Evolutionary conservation across 73 alveolate species (phyloP), one percentile per base, ranked within the genome.

Genomic region (Paraurostyla sp.): DNA sequence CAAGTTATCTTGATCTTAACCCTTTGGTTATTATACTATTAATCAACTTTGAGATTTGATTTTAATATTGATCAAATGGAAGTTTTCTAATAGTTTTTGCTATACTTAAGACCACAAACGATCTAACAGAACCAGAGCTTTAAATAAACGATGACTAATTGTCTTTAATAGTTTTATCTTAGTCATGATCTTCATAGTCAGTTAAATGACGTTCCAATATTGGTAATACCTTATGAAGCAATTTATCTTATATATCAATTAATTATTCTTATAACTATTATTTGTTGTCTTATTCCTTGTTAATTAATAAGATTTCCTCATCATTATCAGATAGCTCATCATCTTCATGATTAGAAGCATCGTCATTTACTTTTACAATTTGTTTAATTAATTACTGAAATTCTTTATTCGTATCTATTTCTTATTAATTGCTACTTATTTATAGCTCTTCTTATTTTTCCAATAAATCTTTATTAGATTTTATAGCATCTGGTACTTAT

Each of bases 81-180:
- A 83, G 56, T 48, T 59, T 88, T 35, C 88, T 76, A 33, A 88
- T 49, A 43, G 60, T 49, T 23, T 35, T 46, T 18, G 50, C 52
- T 23, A 88, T 76, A 2, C 90, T 71, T 3, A 88, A 80, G 45
- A 84, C 94, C 32, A 88, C 94, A 49, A 76, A 59, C 11, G 86
- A 32, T 32, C 88, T 54, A 65, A 88, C 42, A n/a, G 82, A 65
- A 38, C 82, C 82, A 65, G 35, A 65, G 2, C 56, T 58, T 65
- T 54, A 13, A 18, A 65, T 4, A 38, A 18, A 18, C 35, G 23
- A n/a, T n/a, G n/a, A n/a, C n/a, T n/a, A 38, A 15, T 30, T 58
- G 6, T 32, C 58, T 38, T 25, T 20, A 9, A 32, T 75, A 0
- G 60, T 0, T 35, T 36, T 65, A 23, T 75, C 93, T 23, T 54